Evolutionary conservation across 208 protist genomes (phyloP).

Genomic region (Acanthamoeba sp.): DNA sequence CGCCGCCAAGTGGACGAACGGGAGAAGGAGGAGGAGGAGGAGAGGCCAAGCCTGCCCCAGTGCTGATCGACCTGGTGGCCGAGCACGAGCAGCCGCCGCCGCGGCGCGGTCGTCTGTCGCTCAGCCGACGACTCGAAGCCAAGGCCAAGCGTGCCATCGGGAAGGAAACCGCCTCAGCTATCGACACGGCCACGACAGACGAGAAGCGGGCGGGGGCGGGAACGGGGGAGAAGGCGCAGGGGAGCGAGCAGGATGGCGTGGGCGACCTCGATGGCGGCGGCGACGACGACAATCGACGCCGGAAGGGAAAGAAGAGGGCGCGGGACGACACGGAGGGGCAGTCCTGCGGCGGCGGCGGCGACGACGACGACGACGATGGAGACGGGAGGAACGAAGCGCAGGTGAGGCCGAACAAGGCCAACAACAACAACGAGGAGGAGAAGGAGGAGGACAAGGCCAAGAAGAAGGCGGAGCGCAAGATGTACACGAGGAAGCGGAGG

Average conservation of each 20-base stretch:
- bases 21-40: not conserved
- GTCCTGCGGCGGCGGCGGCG: not conserved
- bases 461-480: not conserved
- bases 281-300: not conserved
- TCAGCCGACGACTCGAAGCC: slow-evolving; percentile 13
- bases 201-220: not conserved
- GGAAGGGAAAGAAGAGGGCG: not conserved
- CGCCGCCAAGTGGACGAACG: too few relatives aligned
- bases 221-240: not conserved
- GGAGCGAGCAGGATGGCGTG: not conserved
- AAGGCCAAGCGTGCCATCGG: not conserved
- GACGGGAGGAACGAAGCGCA: not conserved
- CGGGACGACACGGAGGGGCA: not conserved
- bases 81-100: not conserved
- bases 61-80: slow-evolving; percentile 12
- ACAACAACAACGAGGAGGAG: not conserved
- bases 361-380: not conserved
- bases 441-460: not conserved
- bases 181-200: not conserved
- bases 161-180: not conserved
- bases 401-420: not conserved
- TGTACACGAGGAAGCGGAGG: slow-evolving; percentile 16
- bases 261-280: too few relatives aligned
- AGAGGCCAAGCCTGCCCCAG: not conserved
- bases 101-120: not conserved